Evolutionary conservation across 768 basidiomycete species (phyloP), one percentile per base, ranked within the genome.

Genomic region (Tulasnella sp.): DNA sequence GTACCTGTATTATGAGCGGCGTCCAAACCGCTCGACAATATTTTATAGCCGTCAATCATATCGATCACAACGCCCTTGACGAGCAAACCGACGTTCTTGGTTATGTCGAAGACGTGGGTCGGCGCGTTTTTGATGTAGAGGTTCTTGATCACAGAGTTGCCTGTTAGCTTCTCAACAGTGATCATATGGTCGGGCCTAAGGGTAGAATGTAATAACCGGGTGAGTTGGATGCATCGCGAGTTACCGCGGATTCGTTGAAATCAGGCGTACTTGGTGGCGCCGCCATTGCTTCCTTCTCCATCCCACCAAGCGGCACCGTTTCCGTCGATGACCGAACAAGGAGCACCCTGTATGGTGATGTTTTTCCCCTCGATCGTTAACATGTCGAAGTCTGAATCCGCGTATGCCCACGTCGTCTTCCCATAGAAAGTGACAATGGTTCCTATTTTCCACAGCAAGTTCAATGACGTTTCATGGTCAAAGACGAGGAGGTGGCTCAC

Each of bases 281-380:
- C 62, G 5, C 62, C 62, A 24, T 63, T 63, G 29, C 52, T 60
- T 19, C 62, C 62, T n/a, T 53, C 54, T 15, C 62, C 62, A 51
- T 63, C 62, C 62, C 62, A 60, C 62, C 62, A 63, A 2, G 62
- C 62, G 4, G 62, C 50, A 12, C 62, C 62, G 25, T 63, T 63
- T 5, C 62, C 62, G 22, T 63, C 62, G 22, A 63, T 46, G 4
- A 63, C 62, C 41, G 58, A 60, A 21, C 62, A 60, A 2, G 62
- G 57, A 7, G 62, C 59, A 30, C 62, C 62, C 25, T 63, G 62
- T 15, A 63, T 49, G 3, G 62, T 63, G 15, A 63, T 59, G 21
- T 59, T 59, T n/a, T 44, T 59, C n/a, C 62, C 62, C 2, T 46
- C 62, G 29, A 63, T 22, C 45, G 53, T 63, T 51, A 63, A 46